Evolutionary conservation across 495 filamentous ascomycete genomes (phyloP).

Genomic region (Hyaloscypha hepaticicola): DNA sequence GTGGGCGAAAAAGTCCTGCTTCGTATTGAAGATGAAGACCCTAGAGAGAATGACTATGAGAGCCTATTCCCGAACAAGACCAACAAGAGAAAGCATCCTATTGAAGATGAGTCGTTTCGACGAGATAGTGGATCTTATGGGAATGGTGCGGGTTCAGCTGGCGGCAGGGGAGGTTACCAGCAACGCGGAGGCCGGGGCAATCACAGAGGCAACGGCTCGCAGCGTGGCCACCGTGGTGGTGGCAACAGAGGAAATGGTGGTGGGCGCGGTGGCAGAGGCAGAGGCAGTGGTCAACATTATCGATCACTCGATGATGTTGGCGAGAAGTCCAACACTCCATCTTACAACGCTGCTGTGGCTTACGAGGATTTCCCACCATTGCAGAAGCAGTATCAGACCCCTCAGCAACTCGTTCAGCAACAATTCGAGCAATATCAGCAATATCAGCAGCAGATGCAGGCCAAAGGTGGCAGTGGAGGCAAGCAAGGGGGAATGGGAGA

Average conservation of each 20-base stretch:
- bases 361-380: slow-evolving; percentile 35
- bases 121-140: slow-evolving; percentile 30
- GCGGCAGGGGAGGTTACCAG: slow-evolving; percentile 40
- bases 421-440: slow-evolving; percentile 30
- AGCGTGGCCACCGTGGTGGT: slow-evolving; percentile 25
- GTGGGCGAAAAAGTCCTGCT: slow-evolving; percentile 86
- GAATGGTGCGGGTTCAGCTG: slow-evolving; percentile 40
- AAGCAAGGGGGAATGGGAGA: slow-evolving; percentile 21
- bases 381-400: slow-evolving; percentile 34
- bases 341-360: slow-evolving; percentile 30
- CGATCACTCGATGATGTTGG: slow-evolving; percentile 47
- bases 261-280: slow-evolving; percentile 42
- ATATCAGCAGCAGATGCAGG: slow-evolving; percentile 26
- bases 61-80: slow-evolving; percentile 53
- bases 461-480: slow-evolving; percentile 14
- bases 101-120: slow-evolving; percentile 45
- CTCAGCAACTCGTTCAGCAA: slow-evolving; percentile 30
- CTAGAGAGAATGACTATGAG: slow-evolving; percentile 56
- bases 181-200: slow-evolving; percentile 45
- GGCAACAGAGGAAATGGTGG: slow-evolving; percentile 32
- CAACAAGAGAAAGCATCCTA: slow-evolving; percentile 54
- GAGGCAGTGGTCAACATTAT: slow-evolving; percentile 48
- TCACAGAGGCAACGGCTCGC: slow-evolving; percentile 27
- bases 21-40: slow-evolving; percentile 69
- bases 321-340: slow-evolving; percentile 36